phyloP scores from a whole-genome alignment of 257 asterid genomes.

The Ilex aquifolium region DNA sequence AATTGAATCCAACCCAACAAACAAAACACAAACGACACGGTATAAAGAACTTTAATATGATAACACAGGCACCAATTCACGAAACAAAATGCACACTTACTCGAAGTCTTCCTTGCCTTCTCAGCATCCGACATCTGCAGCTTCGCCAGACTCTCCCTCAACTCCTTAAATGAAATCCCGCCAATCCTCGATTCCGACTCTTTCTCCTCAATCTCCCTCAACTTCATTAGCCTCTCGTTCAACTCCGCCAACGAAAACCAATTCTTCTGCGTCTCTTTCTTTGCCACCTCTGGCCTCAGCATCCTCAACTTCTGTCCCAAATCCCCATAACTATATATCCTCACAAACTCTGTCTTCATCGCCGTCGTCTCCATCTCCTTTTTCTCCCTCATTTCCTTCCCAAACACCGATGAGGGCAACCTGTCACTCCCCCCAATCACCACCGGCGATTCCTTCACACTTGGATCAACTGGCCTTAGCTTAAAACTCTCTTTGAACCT shows the following conservation, averaged over 20 bases:
- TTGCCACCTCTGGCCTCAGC: slow-evolving; percentile 49
- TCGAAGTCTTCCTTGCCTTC: not conserved
- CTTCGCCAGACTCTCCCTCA: slow-evolving; percentile 10
- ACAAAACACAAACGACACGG: too few species aligned
- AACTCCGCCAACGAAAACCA: slow-evolving; percentile 71
- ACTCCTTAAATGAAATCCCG: rapidly evolving
- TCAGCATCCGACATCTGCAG: not conserved
- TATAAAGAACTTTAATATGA: not conserved
- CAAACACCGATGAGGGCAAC: slow-evolving; percentile 7
- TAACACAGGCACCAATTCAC: not conserved
- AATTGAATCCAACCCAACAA: too few species aligned
- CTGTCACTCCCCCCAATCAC: slow-evolving; percentile 16
- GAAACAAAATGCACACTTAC: slow-evolving; percentile 16
- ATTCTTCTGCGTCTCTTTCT: slow-evolving; percentile 33
- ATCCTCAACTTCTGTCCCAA: slow-evolving; percentile 53
- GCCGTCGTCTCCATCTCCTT: not conserved
- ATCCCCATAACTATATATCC: slow-evolving; percentile 20
- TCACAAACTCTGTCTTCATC: slow-evolving; percentile 13
- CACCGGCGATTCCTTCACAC: slow-evolving; percentile 1
- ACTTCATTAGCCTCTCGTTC: slow-evolving; percentile 45
- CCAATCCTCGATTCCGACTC: slow-evolving; percentile 4
- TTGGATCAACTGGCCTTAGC: slow-evolving; percentile 5
- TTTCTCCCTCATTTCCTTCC: slow-evolving; percentile 7
- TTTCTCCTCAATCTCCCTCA: slow-evolving; percentile 35
- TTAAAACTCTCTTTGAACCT: slow-evolving; percentile 9